These are phyloP conservation scores for Asterionellopsis glacialis DNA, from an alignment of 108 stramenopile genomes.

Conservation along the genomic window DNA sequence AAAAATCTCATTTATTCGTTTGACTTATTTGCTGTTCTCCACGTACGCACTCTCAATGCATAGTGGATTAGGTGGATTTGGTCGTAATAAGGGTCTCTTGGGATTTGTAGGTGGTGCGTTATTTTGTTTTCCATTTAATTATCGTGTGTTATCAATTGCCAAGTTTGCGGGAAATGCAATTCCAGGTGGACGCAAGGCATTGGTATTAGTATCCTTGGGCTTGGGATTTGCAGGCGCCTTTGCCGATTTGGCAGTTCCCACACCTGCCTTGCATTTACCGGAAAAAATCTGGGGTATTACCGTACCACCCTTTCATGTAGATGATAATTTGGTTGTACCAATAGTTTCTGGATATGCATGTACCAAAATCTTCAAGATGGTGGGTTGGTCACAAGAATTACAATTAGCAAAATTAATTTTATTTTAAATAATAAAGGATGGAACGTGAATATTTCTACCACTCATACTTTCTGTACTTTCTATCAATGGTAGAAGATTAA, in stretches of 20 bases:
- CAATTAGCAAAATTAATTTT: slow-evolving; percentile 40
- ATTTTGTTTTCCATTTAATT: slow-evolving; percentile 76
- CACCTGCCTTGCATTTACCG: slow-evolving; percentile 72
- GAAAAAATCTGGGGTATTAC: slow-evolving; percentile 59
- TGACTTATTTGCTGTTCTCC: neutral
- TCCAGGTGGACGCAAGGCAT: slow-evolving; percentile 23
- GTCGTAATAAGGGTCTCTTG: slow-evolving; percentile 81
- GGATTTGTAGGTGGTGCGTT: slow-evolving; percentile 80
- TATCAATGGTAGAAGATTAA: too few species aligned
- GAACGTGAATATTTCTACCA: too few species aligned
- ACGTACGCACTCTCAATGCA: too few species aligned
- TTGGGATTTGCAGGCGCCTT: slow-evolving; percentile 78
- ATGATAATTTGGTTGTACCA: slow-evolving; percentile 82
- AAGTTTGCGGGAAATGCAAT: slow-evolving; percentile 30
- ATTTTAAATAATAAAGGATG: slow-evolving; percentile 18
- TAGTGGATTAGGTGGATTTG: slow-evolving; percentile 71
- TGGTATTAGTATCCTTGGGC: slow-evolving; percentile 40
- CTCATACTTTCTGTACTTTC: too few species aligned
- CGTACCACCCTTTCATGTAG: slow-evolving; percentile 85
- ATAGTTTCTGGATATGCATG: slow-evolving; percentile 69
- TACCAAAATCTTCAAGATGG: slow-evolving; percentile 46
- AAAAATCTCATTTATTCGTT: too few species aligned
- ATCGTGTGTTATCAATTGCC: slow-evolving; percentile 53
- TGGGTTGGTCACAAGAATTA: slow-evolving; percentile 41
- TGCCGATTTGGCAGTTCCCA: slow-evolving; percentile 84